Conservation (phyloP, 2,329 filamentous ascomycete genomes). For the Graphilbum fragrans region DNA sequence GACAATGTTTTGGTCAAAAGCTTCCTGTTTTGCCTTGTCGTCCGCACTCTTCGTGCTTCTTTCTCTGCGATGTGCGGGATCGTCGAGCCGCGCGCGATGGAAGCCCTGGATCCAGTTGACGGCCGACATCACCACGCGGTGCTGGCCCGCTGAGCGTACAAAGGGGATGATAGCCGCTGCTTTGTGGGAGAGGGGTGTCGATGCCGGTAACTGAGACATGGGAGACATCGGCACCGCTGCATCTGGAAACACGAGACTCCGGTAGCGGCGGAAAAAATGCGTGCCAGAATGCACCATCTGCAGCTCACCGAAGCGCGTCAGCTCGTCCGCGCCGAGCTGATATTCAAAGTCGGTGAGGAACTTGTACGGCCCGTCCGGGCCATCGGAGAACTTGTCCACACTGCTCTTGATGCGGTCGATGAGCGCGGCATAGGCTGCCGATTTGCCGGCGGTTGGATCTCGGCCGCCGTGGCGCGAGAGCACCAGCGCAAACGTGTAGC, state of each 20-base stretch:
- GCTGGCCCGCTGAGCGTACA: slow-evolving; percentile 28
- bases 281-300: slow-evolving; percentile 64
- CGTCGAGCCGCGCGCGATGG: slow-evolving; percentile 35
- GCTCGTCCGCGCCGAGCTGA: slow-evolving; percentile 33
- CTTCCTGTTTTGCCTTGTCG: slow-evolving; percentile 4
- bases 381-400: slow-evolving; percentile 25
- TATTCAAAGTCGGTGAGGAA: slow-evolving; percentile 67
- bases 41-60: slow-evolving; percentile 23
- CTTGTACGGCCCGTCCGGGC: slow-evolving; percentile 49
- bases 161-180: no score
- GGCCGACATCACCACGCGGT: slow-evolving; percentile 43
- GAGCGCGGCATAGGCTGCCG: slow-evolving; percentile 47
- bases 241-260: slow-evolving; percentile 40
- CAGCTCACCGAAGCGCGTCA: slow-evolving; percentile 55
- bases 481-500: slow-evolving; percentile 66
- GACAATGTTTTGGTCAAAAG: slow-evolving; percentile 35
- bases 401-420: slow-evolving; percentile 52
- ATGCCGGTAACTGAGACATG: neutral
- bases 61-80: slow-evolving; percentile 15
- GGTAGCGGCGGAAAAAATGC: slow-evolving; percentile 66
- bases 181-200: neutral
- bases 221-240: neutral
- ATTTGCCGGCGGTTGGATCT: slow-evolving; percentile 63
- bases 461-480: slow-evolving; percentile 78
- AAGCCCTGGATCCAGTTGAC: slow-evolving; percentile 66